Conservation (phyloP, 129 eudicot genomes). For the Chrysanthemum makinoi region DNA sequence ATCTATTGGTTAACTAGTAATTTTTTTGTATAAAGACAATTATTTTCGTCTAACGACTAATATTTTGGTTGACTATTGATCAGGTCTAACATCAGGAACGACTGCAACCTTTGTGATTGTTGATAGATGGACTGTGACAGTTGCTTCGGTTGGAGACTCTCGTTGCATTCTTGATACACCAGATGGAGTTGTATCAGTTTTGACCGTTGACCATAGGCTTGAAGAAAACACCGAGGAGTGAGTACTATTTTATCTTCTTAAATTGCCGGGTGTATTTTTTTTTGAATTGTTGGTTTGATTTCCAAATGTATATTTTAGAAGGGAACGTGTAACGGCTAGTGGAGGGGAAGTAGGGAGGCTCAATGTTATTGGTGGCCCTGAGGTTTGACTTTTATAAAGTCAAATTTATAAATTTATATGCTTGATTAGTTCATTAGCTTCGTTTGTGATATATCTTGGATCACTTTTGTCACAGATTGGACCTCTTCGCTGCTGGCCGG, state of each 20-base stretch:
- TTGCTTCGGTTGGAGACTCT: slow-evolving; percentile 85
- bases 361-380: slow-evolving; percentile 64
- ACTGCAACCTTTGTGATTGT: slow-evolving; percentile 77
- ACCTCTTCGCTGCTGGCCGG: slow-evolving; percentile 95
- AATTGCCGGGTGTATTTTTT: not conserved
- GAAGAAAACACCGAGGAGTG: slow-evolving; percentile 83
- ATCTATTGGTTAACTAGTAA: not conserved
- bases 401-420: not conserved
- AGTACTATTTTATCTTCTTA: slow-evolving; percentile 21
- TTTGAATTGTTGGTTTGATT: slow-evolving; percentile 21
- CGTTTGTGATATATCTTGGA: slow-evolving; percentile 19
- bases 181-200: slow-evolving; percentile 48
- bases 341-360: slow-evolving; percentile 93
- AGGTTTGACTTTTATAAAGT: slow-evolving; percentile 37
- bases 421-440: slow-evolving; percentile 7
- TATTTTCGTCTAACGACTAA: slow-evolving; percentile 12
- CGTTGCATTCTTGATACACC: slow-evolving; percentile 81
- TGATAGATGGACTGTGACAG: slow-evolving; percentile 79
- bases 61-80: not conserved
- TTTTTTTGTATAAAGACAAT: no score
- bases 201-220: slow-evolving; percentile 85
- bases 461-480: slow-evolving; percentile 53
- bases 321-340: slow-evolving; percentile 81
- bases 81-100: slow-evolving; percentile 83
- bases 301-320: slow-evolving; percentile 36